These are phyloP conservation scores for Wickerhamomyces strasburgensis DNA, from an alignment of 805 yeast species.

Conservation along the genomic window DNA sequence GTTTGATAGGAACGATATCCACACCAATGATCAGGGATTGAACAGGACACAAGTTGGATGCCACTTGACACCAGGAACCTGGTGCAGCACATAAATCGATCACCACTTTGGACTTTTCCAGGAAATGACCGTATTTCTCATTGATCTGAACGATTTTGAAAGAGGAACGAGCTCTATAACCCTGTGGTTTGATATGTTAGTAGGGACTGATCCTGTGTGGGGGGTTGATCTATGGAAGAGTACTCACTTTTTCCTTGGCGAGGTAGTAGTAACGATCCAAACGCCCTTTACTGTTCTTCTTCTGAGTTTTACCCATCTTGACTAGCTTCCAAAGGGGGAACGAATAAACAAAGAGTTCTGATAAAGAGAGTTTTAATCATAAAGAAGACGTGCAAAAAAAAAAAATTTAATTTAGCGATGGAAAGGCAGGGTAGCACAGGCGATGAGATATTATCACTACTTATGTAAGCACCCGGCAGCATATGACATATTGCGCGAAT, in stretches of 20 bases:
- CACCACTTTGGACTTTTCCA: slow-evolving; percentile 91
- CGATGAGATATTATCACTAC: slow-evolving; percentile 6
- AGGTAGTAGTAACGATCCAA: slow-evolving; percentile 93
- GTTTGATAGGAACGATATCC: slow-evolving; percentile 96
- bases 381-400: neutral
- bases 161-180: slow-evolving; percentile 98
- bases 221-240: neutral
- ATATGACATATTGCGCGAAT: too few relatives aligned
- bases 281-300: slow-evolving; percentile 98
- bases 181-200: slow-evolving; percentile 30
- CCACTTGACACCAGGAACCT: slow-evolving; percentile 99
- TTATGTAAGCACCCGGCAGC: slow-evolving; percentile 2
- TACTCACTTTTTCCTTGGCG: slow-evolving; percentile 77
- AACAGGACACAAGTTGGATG: slow-evolving; percentile 86
- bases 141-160: slow-evolving; percentile 92
- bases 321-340: neutral
- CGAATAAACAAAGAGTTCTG: neutral
- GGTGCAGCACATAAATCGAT: slow-evolving; percentile 99
- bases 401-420: too few relatives aligned
- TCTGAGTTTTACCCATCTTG: slow-evolving; percentile 83
- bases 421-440: too few relatives aligned
- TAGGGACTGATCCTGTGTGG: slow-evolving; percentile 2
- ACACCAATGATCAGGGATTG: slow-evolving; percentile 95
- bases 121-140: slow-evolving; percentile 93
- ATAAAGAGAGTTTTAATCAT: neutral